phyloP scores from a whole-genome alignment of 768 basidiomycete species.

The Suillus paluster region DNA sequence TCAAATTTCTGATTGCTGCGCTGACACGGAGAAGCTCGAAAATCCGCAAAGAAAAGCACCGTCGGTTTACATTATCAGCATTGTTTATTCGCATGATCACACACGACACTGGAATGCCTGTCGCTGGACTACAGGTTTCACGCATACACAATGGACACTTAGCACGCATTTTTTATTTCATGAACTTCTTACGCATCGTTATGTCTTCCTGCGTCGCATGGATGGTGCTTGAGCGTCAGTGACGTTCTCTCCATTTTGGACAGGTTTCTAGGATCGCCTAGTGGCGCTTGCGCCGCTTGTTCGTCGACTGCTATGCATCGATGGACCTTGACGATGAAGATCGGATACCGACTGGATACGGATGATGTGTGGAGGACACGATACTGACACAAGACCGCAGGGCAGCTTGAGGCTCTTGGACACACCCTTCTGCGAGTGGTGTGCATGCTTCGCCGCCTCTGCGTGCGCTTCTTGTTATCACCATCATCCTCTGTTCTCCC shows the following conservation, averaged over 20 bases:
- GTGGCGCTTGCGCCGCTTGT: conserved; percentile 53
- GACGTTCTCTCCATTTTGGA: conserved; percentile 28
- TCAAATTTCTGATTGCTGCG: conserved; percentile 49
- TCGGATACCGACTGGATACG: conserved; percentile 51
- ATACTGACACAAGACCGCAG: conserved; percentile 73
- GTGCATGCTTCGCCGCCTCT: conserved; percentile 58
- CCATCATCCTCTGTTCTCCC: conserved; percentile 42
- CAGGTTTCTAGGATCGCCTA: conserved; percentile 43
- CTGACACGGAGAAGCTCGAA: conserved; percentile 17
- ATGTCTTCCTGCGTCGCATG: conserved; percentile 27
- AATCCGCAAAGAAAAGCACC: conserved; percentile 26
- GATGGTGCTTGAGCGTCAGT: conserved; percentile 23
- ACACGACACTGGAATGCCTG: conserved; percentile 51
- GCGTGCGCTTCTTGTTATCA: conserved; percentile 51
- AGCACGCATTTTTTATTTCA: conserved; percentile 45
- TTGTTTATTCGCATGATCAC: conserved; percentile 41
- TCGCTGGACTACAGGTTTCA: conserved; percentile 61
- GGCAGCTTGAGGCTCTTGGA: conserved; percentile 57
- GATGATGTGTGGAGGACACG: conserved; percentile 58
- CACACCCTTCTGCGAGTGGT: conserved; percentile 52
- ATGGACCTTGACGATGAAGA: conserved; percentile 49
- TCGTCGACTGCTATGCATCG: conserved; percentile 30
- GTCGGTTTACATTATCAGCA: conserved; percentile 43
- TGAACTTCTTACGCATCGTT: conserved; percentile 32
- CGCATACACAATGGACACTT: conserved; percentile 50